Evolutionary conservation across 495 filamentous ascomycete species (phyloP).

Genomic region (Ramalina intermedia): DNA sequence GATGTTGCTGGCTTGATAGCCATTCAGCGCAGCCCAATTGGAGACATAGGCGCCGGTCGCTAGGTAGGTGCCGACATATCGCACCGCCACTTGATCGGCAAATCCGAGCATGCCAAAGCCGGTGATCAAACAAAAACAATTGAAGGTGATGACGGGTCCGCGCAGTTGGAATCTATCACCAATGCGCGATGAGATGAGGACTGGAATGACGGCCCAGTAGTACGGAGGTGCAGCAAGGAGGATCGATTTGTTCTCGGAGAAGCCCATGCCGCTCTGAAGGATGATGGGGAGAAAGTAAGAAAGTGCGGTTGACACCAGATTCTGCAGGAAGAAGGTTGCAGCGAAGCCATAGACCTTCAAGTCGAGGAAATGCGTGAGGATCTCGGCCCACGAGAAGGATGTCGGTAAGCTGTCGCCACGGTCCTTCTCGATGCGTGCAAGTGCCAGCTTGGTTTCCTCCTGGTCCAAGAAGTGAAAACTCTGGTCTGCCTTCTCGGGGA

Average conservation of each 20-base stretch:
- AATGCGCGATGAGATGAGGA: conserved; percentile 51
- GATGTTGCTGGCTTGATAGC: conserved; percentile 28
- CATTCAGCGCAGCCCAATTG: conserved; percentile 67
- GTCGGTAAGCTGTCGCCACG: conserved; percentile 51
- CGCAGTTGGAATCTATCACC: conserved; percentile 52
- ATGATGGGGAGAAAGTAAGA: conserved; percentile 60
- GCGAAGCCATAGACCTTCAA: conserved; percentile 62
- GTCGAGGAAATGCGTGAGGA: conserved; percentile 48
- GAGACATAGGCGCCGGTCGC: conserved; percentile 66
- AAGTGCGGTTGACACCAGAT: conserved; percentile 48
- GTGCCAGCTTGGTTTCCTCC: conserved; percentile 40
- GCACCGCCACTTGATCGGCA: conserved; percentile 47
- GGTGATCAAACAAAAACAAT: conserved; percentile 52
- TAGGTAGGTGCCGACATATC: conserved; percentile 61
- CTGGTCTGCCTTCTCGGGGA: conserved; percentile 49
- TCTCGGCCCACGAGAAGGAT: conserved; percentile 42
- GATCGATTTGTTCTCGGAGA: conserved; percentile 48
- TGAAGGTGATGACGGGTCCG: conserved; percentile 60
- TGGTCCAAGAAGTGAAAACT: conserved; percentile 50
- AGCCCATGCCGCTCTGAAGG: conserved; percentile 56
- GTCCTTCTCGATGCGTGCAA: conserved; percentile 44
- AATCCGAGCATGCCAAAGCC: conserved; percentile 67
- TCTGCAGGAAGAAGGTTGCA: conserved; percentile 54
- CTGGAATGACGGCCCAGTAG: conserved; percentile 60
- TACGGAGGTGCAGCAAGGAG: conserved; percentile 64